Conservation (phyloP, 208 protist genomes). For the Leishmania gerbilli region DNA sequence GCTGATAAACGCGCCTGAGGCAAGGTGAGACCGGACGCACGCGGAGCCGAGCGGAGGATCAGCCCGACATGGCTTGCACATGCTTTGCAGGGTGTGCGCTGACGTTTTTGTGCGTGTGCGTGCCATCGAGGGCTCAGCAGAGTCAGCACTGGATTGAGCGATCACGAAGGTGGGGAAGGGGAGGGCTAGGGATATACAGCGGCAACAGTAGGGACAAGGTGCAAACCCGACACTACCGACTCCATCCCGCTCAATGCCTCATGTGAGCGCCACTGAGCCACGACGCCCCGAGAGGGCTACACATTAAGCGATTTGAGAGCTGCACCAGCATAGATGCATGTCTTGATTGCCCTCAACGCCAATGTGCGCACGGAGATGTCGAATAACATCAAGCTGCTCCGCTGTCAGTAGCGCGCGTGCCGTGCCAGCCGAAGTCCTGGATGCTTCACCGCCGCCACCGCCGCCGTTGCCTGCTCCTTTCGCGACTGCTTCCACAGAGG, state of each 20-base stretch:
- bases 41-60: background rate
- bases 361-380: constrained; percentile 45
- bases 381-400: constrained; percentile 43
- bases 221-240: background rate
- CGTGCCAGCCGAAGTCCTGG: background rate
- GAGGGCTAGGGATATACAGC: background rate
- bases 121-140: background rate
- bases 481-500: constrained; percentile 12
- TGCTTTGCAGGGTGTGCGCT: background rate
- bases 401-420: constrained; percentile 35
- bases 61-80: background rate
- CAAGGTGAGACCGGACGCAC: background rate
- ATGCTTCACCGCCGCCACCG: background rate
- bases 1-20: background rate
- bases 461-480: background rate
- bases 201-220: background rate
- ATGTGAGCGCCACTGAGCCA: background rate
- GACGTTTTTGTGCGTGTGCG: background rate
- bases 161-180: background rate
- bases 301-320: constrained; percentile 51
- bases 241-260: background rate
- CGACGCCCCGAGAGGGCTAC: background rate
- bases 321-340: constrained; percentile 75
- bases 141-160: background rate
- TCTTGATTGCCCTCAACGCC: constrained; percentile 37